Evolutionary conservation across 805 yeast species (phyloP), one percentile per base, ranked within the genome.

Genomic region (Saturnispora zaruensis): DNA sequence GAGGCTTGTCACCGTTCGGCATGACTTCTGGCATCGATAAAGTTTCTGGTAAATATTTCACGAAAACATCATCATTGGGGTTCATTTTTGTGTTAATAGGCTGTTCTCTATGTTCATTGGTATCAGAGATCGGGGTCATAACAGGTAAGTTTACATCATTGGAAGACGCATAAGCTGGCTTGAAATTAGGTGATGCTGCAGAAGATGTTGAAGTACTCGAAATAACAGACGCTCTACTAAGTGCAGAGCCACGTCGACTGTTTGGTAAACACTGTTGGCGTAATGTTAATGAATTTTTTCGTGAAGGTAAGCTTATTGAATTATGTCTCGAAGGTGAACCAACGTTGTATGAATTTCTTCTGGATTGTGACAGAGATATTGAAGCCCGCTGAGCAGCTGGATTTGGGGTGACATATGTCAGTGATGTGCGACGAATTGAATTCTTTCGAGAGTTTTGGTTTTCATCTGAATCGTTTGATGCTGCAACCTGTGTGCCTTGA

Each of bases 1-100:
- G 30, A 41, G 43, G 42, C 4, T 23, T 23, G 6, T 28, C 18
- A 5, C 81, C 67, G 21, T 46, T 46, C 3, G 51, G 49, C 14
- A 44, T 38, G 26, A 55, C 49, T 2, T 23, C 63, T 3, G 90
- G 90, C 51, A 77, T 66, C 1, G 83, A 79, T 16, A 71, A 62
- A 47, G 70, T 76, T 0, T 83, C 79, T 0, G 89, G 88, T 5
- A 83, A 48, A 25, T 55, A 46, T 24, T 54, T 53, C 13, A 60
- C 52, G 9, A 45, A 16, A 48, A 41, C 38, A 38, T 24, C 16
- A 14, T 34, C 36, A 26, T 23, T 20, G 24, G 32, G 18, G 18
- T 37, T 18, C 18, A 45, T 46, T 26, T 32, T 33, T 16, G n/a
- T 3, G 5, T 30, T 28, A 30, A 18, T 20, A 2, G 40, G 23